Percentiles rank a stretch among this genome's conserved stretches.
These are phyloP conservation scores for Pestalotiopsis sp. DNA, from an alignment of 2,329 filamentous ascomycete species.

Conservation along the genomic window DNA sequence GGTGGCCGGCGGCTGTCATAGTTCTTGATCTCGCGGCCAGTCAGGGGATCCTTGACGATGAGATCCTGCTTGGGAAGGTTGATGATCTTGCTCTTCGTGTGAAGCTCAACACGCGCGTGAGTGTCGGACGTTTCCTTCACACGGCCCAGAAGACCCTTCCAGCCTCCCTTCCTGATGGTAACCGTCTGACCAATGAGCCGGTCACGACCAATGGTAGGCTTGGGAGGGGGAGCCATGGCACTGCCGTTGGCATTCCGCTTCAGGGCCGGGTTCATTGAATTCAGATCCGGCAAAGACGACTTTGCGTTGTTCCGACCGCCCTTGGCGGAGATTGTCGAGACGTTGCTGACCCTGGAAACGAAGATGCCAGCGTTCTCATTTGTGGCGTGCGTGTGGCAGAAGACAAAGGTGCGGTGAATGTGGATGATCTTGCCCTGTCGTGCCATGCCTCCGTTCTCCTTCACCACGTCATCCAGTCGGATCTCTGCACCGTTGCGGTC, in stretches of 20 bases:
- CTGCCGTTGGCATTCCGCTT: constrained; percentile 67
- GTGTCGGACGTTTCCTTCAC: constrained; percentile 92
- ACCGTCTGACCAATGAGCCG: constrained; percentile 89
- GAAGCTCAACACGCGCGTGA: constrained; percentile 86
- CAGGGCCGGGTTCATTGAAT: constrained; percentile 89
- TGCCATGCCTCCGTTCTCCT: constrained; percentile 84
- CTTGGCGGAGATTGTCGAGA: constrained; percentile 92
- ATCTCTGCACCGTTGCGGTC: constrained; percentile 95
- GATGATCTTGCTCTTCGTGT: constrained; percentile 91
- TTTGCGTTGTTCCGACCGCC: constrained; percentile 74
- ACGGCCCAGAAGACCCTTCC: constrained; percentile 92
- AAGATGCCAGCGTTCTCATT: constrained; percentile 90
- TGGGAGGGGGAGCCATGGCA: constrained; percentile 67
- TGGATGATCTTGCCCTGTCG: constrained; percentile 89
- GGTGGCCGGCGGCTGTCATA: constrained; percentile 52
- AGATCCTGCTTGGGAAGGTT: constrained; percentile 81
- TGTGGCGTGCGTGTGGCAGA: constrained; percentile 81
- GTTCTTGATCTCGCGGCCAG: constrained; percentile 77
- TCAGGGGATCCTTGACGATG: constrained; percentile 83
- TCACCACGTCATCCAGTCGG: constrained; percentile 86
- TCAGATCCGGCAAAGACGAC: constrained; percentile 73
- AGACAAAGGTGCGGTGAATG: constrained; percentile 90
- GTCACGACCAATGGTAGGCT: constrained; percentile 75
- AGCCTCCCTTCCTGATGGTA: constrained; percentile 81
- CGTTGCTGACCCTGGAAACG: constrained; percentile 81